A percentile compares a stretch with the other conserved stretches of the same genome.
Evolutionary conservation across 2,329 filamentous ascomycete genomes (phyloP).

Genomic region (Colletotrichum gloeosporioides): DNA sequence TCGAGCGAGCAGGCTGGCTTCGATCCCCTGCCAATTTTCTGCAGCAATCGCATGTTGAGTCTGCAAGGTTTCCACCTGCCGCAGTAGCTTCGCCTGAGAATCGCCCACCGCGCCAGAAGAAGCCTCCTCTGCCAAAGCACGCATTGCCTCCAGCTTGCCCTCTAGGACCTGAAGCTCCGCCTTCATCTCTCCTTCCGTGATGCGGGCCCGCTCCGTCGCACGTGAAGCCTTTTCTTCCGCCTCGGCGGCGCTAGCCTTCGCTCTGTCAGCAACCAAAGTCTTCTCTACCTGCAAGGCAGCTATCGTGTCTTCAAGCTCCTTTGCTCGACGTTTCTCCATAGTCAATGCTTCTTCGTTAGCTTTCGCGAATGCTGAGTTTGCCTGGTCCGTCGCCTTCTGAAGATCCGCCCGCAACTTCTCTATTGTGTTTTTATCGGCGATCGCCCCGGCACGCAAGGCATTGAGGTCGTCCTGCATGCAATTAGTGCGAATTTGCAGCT

Average conservation of each 20-base stretch:
- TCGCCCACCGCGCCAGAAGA: slow-evolving; percentile 83
- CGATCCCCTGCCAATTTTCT: slow-evolving; percentile 97
- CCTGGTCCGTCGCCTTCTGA: slow-evolving; percentile 69
- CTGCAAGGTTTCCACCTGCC: slow-evolving; percentile 94
- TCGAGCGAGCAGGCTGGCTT: slow-evolving; percentile 81
- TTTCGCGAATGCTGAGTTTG: slow-evolving; percentile 70
- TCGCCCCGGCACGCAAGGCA: slow-evolving; percentile 65
- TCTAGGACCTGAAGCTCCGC: slow-evolving; percentile 81
- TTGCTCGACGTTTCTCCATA: slow-evolving; percentile 59
- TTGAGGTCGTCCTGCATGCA: slow-evolving; percentile 51
- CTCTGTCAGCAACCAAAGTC: slow-evolving; percentile 69
- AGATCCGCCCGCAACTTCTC: slow-evolving; percentile 73
- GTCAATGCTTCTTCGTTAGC: slow-evolving; percentile 72
- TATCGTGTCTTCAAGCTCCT: slow-evolving; percentile 62
- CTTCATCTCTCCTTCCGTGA: slow-evolving; percentile 78
- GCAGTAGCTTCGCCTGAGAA: slow-evolving; percentile 84
- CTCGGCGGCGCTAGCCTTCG: slow-evolving; percentile 71
- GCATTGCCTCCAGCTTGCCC: slow-evolving; percentile 87
- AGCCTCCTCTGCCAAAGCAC: slow-evolving; percentile 85
- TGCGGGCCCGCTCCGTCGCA: slow-evolving; percentile 72
- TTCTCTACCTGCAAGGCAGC: slow-evolving; percentile 79
- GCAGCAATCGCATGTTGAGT: slow-evolving; percentile 93
- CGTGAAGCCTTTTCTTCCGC: slow-evolving; percentile 75
- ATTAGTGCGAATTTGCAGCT: slow-evolving; percentile 28
- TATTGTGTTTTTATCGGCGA: slow-evolving; percentile 69